These are phyloP conservation scores for Sedum album DNA, from an alignment of 164 flowering plant species.

Conservation along the genomic window DNA sequence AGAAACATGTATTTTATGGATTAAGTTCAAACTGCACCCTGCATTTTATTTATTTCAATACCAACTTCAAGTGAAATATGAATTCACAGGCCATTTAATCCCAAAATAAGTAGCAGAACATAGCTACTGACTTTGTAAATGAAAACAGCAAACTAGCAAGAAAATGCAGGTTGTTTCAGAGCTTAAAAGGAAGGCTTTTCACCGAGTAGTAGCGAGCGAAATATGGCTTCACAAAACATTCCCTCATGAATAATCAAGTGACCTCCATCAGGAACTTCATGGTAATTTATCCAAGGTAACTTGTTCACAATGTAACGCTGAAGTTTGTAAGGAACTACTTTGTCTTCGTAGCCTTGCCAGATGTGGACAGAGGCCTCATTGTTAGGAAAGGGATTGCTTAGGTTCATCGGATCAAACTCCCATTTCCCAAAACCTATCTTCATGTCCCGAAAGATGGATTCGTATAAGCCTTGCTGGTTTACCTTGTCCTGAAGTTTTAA, in stretches of 20 bases:
- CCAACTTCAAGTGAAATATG: neutral
- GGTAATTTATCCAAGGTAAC: constrained; percentile 48
- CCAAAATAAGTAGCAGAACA: too few relatives aligned
- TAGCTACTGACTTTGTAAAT: too few relatives aligned
- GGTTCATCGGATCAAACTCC: constrained; percentile 33
- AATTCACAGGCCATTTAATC: too few relatives aligned
- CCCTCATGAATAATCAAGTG: constrained; percentile 24
- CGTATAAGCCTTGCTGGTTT: constrained; percentile 11
- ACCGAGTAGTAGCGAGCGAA: constrained; percentile 41
- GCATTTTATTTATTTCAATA: too few relatives aligned
- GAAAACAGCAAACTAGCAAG: too few relatives aligned
- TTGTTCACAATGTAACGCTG: constrained; percentile 25
- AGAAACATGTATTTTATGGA: too few relatives aligned
- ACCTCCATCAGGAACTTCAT: constrained; percentile 40
- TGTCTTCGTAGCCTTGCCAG: constrained; percentile 11
- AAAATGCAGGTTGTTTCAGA: constrained; percentile 15
- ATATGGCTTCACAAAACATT: constrained; percentile 27
- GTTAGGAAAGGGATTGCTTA: constrained; percentile 23
- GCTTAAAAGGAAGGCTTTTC: neutral
- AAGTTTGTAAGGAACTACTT: constrained; percentile 18
- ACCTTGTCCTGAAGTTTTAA: neutral
- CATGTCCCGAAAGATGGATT: constrained; percentile 15
- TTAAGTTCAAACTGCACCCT: too few relatives aligned
- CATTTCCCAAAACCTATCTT: constrained; percentile 21
- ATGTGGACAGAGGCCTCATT: neutral